Conservation (phyloP, 306 rosid species). For the Adenanthera pavonina region DNA sequence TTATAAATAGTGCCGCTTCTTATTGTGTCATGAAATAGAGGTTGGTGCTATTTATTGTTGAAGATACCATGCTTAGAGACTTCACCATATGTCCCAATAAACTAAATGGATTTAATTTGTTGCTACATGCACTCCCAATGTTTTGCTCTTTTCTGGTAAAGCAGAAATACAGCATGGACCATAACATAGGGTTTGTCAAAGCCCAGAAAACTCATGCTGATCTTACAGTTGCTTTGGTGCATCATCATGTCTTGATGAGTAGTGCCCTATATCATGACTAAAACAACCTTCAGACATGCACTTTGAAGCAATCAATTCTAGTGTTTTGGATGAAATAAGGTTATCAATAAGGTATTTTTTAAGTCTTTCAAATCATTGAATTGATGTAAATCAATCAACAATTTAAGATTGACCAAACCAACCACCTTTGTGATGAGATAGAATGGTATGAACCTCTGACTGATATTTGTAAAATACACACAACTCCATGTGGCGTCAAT, state of each 20-base stretch:
- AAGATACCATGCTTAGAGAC: background rate
- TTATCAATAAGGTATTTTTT: background rate
- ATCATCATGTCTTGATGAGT: background rate
- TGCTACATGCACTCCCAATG: background rate
- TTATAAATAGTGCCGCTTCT: no score
- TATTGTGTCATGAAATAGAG: no score
- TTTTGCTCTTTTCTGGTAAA: background rate
- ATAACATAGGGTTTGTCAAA: background rate
- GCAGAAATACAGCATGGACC: background rate
- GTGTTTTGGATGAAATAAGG: background rate
- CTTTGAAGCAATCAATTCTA: background rate
- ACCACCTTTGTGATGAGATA: background rate
- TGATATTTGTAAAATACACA: background rate
- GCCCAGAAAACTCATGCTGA: conserved; percentile 19
- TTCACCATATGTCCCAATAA: background rate
- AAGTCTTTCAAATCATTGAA: conserved; percentile 11
- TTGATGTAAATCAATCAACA: background rate
- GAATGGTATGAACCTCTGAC: background rate
- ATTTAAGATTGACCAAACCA: background rate
- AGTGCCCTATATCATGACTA: background rate
- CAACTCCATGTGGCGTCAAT: background rate
- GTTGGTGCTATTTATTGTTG: no score
- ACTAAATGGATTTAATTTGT: background rate
- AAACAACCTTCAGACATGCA: background rate
- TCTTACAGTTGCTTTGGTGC: background rate